phyloP scores from a whole-genome alignment of 805 yeast genomes.

The Metschnikowia continentalis region DNA sequence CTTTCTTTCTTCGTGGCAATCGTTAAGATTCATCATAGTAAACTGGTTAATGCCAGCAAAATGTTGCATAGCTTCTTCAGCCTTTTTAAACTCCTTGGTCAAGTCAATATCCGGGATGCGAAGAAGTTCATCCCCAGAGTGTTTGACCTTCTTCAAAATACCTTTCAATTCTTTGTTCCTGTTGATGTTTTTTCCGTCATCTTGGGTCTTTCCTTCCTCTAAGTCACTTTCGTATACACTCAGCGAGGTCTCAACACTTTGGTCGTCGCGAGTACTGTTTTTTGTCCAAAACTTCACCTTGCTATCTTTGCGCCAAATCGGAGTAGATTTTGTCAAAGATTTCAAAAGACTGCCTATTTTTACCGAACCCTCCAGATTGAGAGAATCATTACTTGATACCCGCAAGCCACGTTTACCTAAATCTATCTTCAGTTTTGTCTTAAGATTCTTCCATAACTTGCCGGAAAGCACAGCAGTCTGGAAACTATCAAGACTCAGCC shows the following conservation, averaged over 20 bases:
- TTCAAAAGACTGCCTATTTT: background rate
- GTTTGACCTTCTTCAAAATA: background rate
- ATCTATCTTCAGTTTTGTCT: background rate
- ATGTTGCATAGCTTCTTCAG: background rate
- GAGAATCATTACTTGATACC: background rate
- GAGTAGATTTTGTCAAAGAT: background rate
- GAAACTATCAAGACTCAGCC: constrained; percentile 1
- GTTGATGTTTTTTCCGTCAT: background rate
- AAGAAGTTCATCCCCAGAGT: background rate
- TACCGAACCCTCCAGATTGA: background rate
- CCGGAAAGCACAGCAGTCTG: constrained; percentile 1
- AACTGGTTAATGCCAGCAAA: background rate
- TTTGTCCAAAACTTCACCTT: background rate
- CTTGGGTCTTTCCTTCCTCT: background rate
- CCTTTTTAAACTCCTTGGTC: background rate
- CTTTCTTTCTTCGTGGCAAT: background rate
- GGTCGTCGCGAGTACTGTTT: background rate
- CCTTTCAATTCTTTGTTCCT: background rate
- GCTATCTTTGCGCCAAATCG: background rate
- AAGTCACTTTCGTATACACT: background rate
- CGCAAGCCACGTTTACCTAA: background rate
- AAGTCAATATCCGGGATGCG: background rate
- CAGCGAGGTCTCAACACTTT: background rate
- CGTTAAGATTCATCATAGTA: background rate
- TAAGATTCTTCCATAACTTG: background rate